Conservation (phyloP, 371 early-diverging fungal species). For the Circinella umbellata region DNA sequence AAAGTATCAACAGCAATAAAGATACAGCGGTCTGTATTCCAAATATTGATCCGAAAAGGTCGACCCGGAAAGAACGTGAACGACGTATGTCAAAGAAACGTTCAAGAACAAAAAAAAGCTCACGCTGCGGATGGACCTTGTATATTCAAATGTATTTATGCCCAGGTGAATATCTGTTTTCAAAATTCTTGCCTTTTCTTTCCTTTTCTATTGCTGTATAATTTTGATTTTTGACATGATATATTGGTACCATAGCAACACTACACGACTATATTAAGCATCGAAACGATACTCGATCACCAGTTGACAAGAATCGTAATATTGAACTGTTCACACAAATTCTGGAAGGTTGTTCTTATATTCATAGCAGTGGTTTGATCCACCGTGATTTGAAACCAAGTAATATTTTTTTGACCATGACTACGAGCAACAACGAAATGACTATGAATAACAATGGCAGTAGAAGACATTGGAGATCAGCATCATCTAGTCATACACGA, state of each 20-base stretch:
- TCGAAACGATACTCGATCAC: slow-evolving; percentile 33
- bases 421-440: slow-evolving; percentile 9
- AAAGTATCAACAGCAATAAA: slow-evolving; percentile 1
- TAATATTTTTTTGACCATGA: slow-evolving; percentile 70
- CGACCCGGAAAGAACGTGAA: background rate
- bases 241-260: slow-evolving; percentile 29
- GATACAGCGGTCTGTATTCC: slow-evolving; percentile 9
- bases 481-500: background rate
- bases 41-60: slow-evolving; percentile 1
- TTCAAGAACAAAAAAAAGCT: slow-evolving; percentile 1
- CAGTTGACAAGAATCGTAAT: slow-evolving; percentile 47
- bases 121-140: slow-evolving; percentile 51
- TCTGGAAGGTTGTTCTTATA: slow-evolving; percentile 68
- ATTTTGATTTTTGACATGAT: background rate
- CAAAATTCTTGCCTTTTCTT: slow-evolving; percentile 18
- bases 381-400: slow-evolving; percentile 85
- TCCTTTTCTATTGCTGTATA: background rate
- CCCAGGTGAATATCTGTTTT: slow-evolving; percentile 41
- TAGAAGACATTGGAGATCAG: slow-evolving; percentile 6
- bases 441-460: background rate
- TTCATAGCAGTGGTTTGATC: slow-evolving; percentile 74
- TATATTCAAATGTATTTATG: slow-evolving; percentile 91
- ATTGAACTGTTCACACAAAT: slow-evolving; percentile 56
- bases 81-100: background rate
- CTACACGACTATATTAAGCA: slow-evolving; percentile 44